Evolutionary conservation across 225 moss, liverwort and hornwort species (phyloP).

Genomic region (Sphagnum contortum): DNA sequence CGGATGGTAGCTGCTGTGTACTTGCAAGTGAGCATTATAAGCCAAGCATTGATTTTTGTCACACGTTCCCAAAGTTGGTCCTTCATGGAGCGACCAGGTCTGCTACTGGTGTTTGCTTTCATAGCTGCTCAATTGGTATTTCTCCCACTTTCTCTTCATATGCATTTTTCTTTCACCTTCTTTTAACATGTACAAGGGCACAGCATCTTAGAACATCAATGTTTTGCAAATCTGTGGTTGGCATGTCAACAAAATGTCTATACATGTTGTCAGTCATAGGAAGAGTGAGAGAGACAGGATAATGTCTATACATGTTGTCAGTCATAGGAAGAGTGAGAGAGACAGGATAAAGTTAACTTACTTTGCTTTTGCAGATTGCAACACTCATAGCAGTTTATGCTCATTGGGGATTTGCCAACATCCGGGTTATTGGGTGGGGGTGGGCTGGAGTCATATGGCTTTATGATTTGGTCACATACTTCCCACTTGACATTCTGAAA

Average conservation of each 20-base stretch:
- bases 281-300: too few relatives aligned
- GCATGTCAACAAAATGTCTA: too few relatives aligned
- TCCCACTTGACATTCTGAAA: constrained; percentile 58
- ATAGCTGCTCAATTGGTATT: constrained; percentile 33
- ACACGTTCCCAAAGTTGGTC: constrained; percentile 47
- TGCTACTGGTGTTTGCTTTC: constrained; percentile 27
- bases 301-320: too few relatives aligned
- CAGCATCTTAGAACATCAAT: too few relatives aligned
- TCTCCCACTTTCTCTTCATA: neutral
- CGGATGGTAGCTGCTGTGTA: constrained; percentile 31
- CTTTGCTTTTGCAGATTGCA: constrained; percentile 26
- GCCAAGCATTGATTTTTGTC: constrained; percentile 45
- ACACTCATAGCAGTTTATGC: constrained; percentile 68
- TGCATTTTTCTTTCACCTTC: too few relatives aligned
- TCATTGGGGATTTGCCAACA: constrained; percentile 44
- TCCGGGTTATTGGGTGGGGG: constrained; percentile 53
- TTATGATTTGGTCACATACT: constrained; percentile 40
- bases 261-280: too few relatives aligned
- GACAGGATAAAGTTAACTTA: too few relatives aligned
- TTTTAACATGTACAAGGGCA: too few relatives aligned
- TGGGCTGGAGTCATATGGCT: constrained; percentile 71
- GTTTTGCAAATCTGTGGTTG: too few relatives aligned
- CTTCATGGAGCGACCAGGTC: constrained; percentile 31
- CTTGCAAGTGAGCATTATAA: constrained; percentile 53
- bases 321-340: too few relatives aligned